These are phyloP conservation scores for Solanum stenotomum DNA, from an alignment of 257 asterid genomes.

Conservation along the genomic window DNA sequence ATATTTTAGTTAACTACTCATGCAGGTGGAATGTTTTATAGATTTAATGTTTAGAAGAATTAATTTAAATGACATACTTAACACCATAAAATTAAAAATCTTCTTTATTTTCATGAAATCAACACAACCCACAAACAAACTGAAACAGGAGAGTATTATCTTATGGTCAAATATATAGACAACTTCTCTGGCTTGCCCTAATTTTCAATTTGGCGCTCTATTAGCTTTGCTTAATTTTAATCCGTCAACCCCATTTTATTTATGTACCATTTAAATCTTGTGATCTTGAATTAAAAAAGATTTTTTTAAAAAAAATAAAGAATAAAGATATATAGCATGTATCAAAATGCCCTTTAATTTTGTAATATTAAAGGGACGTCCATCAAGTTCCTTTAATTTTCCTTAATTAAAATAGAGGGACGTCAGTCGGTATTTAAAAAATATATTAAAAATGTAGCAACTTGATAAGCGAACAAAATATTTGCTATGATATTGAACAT, in stretches of 20 bases:
- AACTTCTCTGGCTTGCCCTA: neutral
- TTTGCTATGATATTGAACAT: too few species aligned
- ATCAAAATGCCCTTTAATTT: too few species aligned
- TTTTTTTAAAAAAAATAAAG: too few species aligned
- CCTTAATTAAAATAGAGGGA: neutral
- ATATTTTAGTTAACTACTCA: neutral
- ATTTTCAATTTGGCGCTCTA: neutral
- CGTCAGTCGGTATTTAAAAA: too few species aligned
- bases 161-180: neutral
- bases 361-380: neutral
- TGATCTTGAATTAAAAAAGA: too few species aligned
- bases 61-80: neutral
- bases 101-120: too few species aligned
- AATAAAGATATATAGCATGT: too few species aligned
- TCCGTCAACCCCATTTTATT: neutral
- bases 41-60: neutral
- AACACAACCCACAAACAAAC: neutral
- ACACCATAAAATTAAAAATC: neutral
- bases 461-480: neutral
- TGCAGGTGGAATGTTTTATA: neutral
- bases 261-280: neutral
- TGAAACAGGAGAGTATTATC: neutral
- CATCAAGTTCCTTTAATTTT: too few species aligned
- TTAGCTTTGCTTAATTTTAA: neutral
- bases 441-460: neutral